phyloP scores from a whole-genome alignment of 345 rosid species.

The Acer campestre region DNA sequence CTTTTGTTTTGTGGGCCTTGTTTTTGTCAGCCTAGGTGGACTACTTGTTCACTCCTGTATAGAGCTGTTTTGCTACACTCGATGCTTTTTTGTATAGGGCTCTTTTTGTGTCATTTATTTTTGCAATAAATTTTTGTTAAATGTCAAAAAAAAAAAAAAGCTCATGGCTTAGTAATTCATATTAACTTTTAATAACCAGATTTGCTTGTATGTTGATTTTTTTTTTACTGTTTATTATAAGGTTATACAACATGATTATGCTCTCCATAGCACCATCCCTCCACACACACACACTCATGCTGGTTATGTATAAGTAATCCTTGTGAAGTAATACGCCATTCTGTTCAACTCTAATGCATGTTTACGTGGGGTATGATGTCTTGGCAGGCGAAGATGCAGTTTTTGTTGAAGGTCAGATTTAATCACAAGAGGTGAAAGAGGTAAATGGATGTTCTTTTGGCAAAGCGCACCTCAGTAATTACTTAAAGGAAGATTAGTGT shows the following conservation, averaged over 20 bases:
- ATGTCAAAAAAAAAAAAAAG: not conserved
- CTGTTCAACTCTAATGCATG: not conserved
- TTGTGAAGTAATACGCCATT: not conserved
- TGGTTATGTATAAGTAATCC: not conserved
- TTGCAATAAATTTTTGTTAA: not conserved
- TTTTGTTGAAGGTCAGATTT: slow-evolving; percentile 68
- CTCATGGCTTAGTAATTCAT: not conserved
- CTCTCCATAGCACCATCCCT: not conserved
- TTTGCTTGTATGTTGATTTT: not conserved
- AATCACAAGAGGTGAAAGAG: slow-evolving; percentile 67
- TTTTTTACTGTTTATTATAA: not conserved
- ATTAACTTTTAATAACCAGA: not conserved
- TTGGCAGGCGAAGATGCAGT: slow-evolving; percentile 82
- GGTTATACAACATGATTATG: not conserved
- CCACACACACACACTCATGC: not conserved
- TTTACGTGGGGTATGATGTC: not conserved
- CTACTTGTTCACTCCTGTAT: not conserved
- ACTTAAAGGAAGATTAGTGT: not conserved
- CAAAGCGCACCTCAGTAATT: slow-evolving; percentile 4
- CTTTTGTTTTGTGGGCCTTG: not conserved
- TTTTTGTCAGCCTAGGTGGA: not conserved
- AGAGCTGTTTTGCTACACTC: not conserved
- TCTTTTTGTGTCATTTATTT: not conserved
- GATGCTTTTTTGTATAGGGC: not conserved
- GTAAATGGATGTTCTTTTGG: slow-evolving; percentile 5